Conservation (phyloP, 345 rosid genomes). For the Sisymbrium altissimum region DNA sequence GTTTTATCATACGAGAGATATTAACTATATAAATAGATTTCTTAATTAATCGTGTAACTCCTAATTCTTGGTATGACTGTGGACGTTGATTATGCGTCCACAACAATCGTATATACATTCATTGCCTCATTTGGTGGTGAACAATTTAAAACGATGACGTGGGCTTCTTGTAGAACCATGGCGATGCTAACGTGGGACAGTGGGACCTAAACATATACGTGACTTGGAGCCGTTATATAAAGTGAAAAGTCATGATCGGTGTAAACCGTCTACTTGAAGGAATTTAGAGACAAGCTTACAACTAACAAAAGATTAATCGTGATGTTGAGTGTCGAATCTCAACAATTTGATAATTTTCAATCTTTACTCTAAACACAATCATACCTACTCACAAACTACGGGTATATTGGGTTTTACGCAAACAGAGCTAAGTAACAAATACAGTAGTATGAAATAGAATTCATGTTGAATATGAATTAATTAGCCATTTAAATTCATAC, state of each 20-base stretch:
- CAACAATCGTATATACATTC: neutral
- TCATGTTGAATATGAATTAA: neutral
- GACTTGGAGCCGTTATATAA: neutral
- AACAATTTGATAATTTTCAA: neutral
- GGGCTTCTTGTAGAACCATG: neutral
- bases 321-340: conserved; percentile 1
- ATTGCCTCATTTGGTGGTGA: neutral
- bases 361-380: conserved; percentile 18
- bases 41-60: neutral
- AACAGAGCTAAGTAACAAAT: neutral
- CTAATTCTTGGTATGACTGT: neutral
- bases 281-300: conserved; percentile 19
- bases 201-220: neutral
- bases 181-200: neutral
- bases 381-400: neutral
- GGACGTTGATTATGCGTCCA: neutral
- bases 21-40: neutral
- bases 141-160: neutral
- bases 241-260: neutral
- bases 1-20: neutral
- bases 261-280: neutral
- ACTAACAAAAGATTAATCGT: conserved; percentile 17
- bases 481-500: neutral
- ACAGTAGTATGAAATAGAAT: too few relatives aligned
- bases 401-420: neutral